Evolutionary conservation across 2,329 filamentous ascomycete species (phyloP).

Genomic region (Trichoderma simmonsii): DNA sequence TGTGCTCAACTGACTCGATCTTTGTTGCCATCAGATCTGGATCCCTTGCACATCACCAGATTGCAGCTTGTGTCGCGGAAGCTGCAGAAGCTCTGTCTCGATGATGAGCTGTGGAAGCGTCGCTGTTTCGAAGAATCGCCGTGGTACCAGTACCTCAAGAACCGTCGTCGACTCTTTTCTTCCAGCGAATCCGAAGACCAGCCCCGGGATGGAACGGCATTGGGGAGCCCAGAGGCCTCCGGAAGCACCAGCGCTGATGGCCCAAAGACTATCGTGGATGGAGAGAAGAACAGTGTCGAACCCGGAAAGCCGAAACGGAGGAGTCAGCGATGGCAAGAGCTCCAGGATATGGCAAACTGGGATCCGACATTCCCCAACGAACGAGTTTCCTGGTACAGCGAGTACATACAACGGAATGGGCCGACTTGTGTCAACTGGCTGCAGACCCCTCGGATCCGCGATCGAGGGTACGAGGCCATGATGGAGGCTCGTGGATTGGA

Average conservation of each 20-base stretch:
- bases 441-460: constrained; percentile 53
- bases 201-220: constrained; percentile 32
- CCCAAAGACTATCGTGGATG: neutral
- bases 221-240: constrained; percentile 23
- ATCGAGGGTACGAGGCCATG: constrained; percentile 42
- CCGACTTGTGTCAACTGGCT: constrained; percentile 76
- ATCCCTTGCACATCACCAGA: constrained; percentile 49
- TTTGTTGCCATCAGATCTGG: constrained; percentile 31
- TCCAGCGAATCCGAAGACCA: constrained; percentile 22
- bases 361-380: constrained; percentile 74
- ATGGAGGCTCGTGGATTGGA: constrained; percentile 73
- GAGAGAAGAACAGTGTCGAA: neutral
- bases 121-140: constrained; percentile 70
- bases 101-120: constrained; percentile 72
- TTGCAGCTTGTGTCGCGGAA: constrained; percentile 68
- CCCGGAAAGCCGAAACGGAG: neutral
- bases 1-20: constrained; percentile 8
- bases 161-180: constrained; percentile 32
- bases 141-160: constrained; percentile 59
- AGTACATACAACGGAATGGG: constrained; percentile 80
- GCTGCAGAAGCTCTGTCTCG: constrained; percentile 65
- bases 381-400: constrained; percentile 77
- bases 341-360: constrained; percentile 71
- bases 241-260: constrained; percentile 23
- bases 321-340: constrained; percentile 24